Conservation (phyloP, 352 stramenopile genomes). For the Pythium vanterpoolii region DNA sequence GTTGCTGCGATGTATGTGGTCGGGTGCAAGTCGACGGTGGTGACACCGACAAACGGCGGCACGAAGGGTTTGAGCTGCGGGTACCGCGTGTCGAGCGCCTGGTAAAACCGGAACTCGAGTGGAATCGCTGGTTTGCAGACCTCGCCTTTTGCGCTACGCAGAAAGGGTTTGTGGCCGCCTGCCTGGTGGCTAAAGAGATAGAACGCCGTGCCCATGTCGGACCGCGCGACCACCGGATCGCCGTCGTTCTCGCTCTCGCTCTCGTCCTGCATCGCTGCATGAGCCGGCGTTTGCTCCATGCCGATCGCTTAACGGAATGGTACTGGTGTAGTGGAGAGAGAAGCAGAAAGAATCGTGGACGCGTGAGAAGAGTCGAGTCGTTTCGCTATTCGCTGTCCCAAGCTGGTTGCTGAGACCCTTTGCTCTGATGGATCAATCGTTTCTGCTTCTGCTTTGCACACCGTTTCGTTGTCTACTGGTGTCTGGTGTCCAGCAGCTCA, state of each 20-base stretch:
- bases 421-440: too few species aligned
- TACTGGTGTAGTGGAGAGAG: not conserved
- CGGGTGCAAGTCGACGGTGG: slow-evolving; percentile 53
- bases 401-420: too few species aligned
- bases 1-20: not conserved
- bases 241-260: slow-evolving; percentile 17
- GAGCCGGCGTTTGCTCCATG: not conserved
- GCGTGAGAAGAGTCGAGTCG: too few species aligned
- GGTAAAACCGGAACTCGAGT: slow-evolving; percentile 75
- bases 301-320: not conserved
- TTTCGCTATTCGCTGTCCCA: too few species aligned
- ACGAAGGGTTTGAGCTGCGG: slow-evolving; percentile 67
- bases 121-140: slow-evolving; percentile 77
- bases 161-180: slow-evolving; percentile 69
- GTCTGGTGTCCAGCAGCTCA: too few species aligned
- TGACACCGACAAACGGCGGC: slow-evolving; percentile 60
- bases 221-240: slow-evolving; percentile 60
- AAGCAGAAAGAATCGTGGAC: too few species aligned
- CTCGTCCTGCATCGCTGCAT: not conserved
- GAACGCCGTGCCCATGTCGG: slow-evolving; percentile 59
- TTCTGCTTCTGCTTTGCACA: not conserved
- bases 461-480: not conserved
- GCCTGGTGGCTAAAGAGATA: slow-evolving; percentile 83
- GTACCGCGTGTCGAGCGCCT: slow-evolving; percentile 42
- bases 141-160: slow-evolving; percentile 55